These are phyloP conservation scores for Kwoniella botswanensis DNA, from an alignment of 768 basidiomycete genomes.

Conservation along the genomic window DNA sequence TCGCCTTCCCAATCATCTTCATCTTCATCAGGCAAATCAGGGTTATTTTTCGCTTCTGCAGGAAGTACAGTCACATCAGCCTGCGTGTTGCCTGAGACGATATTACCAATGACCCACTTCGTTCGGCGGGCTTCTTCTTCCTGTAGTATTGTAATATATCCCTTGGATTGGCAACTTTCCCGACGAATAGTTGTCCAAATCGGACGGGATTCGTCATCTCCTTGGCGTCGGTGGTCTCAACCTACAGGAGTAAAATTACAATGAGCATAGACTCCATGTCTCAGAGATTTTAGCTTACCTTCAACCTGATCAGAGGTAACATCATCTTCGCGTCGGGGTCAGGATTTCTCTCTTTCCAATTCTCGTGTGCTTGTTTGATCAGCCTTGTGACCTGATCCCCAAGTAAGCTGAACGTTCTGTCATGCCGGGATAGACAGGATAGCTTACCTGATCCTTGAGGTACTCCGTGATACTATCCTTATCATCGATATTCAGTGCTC, in stretches of 20 bases:
- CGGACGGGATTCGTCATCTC: slow-evolving; percentile 95
- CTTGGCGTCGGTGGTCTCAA: slow-evolving; percentile 86
- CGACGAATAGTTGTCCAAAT: slow-evolving; percentile 93
- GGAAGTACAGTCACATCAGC: neutral
- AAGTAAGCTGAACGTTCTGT: neutral
- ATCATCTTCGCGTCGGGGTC: slow-evolving; percentile 58
- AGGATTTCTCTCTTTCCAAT: slow-evolving; percentile 48
- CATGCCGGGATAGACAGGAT: neutral
- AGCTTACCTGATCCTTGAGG: slow-evolving; percentile 70
- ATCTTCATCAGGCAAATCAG: slow-evolving; percentile 71
- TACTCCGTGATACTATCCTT: slow-evolving; percentile 82
- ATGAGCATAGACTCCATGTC: slow-evolving; percentile 3
- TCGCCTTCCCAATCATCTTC: slow-evolving; percentile 76
- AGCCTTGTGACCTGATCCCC: slow-evolving; percentile 72
- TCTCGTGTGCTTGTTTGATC: slow-evolving; percentile 61
- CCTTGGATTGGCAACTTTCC: slow-evolving; percentile 88
- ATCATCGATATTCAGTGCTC: slow-evolving; percentile 67
- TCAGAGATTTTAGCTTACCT: slow-evolving; percentile 61
- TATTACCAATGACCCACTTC: slow-evolving; percentile 34
- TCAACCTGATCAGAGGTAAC: slow-evolving; percentile 85
- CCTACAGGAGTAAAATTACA: slow-evolving; percentile 61
- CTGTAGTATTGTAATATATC: slow-evolving; percentile 91
- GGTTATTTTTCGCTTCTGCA: slow-evolving; percentile 65
- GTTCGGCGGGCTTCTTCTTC: slow-evolving; percentile 67
- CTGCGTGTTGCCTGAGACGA: no score